These are phyloP conservation scores for Claviceps cyperi DNA, from an alignment of 2,329 filamentous ascomycete species.

Conservation along the genomic window DNA sequence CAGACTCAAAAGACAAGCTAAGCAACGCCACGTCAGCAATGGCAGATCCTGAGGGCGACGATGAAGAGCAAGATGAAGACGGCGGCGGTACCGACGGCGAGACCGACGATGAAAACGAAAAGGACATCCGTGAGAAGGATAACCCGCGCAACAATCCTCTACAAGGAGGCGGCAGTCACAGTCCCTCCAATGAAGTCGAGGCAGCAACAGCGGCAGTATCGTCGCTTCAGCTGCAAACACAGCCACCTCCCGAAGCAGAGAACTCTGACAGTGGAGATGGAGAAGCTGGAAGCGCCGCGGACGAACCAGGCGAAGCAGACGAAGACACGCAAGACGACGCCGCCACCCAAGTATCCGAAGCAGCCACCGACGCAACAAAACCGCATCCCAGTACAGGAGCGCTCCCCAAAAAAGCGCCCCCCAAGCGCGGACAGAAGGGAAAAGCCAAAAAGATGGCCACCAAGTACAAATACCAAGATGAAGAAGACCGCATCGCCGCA, in stretches of 20 bases:
- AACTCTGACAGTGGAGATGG: not conserved
- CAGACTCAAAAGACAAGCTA: slow-evolving; percentile 7
- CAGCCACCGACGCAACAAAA: slow-evolving; percentile 4
- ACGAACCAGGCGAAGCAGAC: slow-evolving; percentile 5
- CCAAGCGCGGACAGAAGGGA: slow-evolving; percentile 59
- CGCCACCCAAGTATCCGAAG: slow-evolving; percentile 9
- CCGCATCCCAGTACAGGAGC: not conserved
- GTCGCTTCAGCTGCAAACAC: slow-evolving; percentile 12
- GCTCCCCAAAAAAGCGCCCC: slow-evolving; percentile 25
- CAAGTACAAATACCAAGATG: slow-evolving; percentile 90
- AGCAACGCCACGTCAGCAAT: slow-evolving; percentile 9
- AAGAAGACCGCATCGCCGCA: slow-evolving; percentile 75
- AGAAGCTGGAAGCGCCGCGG: not conserved
- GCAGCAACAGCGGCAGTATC: slow-evolving; percentile 13
- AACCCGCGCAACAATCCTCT: slow-evolving; percentile 23
- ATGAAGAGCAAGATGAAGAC: slow-evolving; percentile 10
- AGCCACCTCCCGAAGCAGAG: slow-evolving; percentile 3
- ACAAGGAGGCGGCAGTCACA: slow-evolving; percentile 14
- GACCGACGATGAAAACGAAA: slow-evolving; percentile 11
- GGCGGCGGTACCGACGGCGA: slow-evolving; percentile 15
- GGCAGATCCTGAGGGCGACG: slow-evolving; percentile 15
- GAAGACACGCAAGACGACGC: slow-evolving; percentile 6
- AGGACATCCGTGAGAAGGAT: slow-evolving; percentile 10
- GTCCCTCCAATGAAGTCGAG: slow-evolving; percentile 14
- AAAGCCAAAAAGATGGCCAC: slow-evolving; percentile 78